Evolutionary conservation across 768 basidiomycete species (phyloP).

Genomic region (Collybia nuda): DNA sequence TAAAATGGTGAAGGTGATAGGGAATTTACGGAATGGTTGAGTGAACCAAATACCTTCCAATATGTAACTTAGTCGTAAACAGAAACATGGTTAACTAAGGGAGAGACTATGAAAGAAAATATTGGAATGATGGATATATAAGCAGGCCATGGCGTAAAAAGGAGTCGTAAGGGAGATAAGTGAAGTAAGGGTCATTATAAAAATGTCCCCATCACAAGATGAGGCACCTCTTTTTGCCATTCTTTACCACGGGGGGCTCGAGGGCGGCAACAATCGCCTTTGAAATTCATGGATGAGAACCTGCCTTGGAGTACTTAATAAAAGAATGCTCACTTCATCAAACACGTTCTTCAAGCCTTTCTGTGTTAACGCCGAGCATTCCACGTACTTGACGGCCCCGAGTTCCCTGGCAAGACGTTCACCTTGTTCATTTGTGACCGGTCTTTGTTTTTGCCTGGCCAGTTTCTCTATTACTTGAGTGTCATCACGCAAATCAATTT

Average conservation of each 20-base stretch:
- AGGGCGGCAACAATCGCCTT: conserved; percentile 98
- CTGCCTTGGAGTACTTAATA: conserved; percentile 6
- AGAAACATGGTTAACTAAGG: conserved; percentile 40
- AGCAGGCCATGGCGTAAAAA: conserved; percentile 41
- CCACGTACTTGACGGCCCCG: conserved; percentile 98
- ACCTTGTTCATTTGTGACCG: conserved; percentile 84
- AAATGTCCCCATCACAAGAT: conserved; percentile 59
- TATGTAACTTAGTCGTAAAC: conserved; percentile 19
- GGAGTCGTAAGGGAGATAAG: conserved; percentile 31
- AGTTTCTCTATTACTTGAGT: conserved; percentile 92
- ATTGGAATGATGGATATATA: conserved; percentile 44
- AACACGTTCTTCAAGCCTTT: conserved; percentile 99
- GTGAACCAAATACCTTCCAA: conserved; percentile 16
- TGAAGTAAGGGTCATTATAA: conserved; percentile 19
- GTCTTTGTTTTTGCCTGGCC: conserved; percentile 93
- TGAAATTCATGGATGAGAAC: conserved; percentile 7
- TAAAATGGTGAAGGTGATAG: neutral
- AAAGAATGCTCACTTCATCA: conserved; percentile 77
- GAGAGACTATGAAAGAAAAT: conserved; percentile 29
- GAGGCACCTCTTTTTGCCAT: conserved; percentile 75
- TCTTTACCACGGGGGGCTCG: conserved; percentile 92
- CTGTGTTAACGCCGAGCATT: conserved; percentile 98
- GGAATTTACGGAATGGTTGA: neutral
- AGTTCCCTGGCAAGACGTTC: conserved; percentile 96
- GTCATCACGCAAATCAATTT: conserved; percentile 96